phyloP scores from a whole-genome alignment of 108 stramenopile genomes.

The Stephanodiscus minutulus region DNA sequence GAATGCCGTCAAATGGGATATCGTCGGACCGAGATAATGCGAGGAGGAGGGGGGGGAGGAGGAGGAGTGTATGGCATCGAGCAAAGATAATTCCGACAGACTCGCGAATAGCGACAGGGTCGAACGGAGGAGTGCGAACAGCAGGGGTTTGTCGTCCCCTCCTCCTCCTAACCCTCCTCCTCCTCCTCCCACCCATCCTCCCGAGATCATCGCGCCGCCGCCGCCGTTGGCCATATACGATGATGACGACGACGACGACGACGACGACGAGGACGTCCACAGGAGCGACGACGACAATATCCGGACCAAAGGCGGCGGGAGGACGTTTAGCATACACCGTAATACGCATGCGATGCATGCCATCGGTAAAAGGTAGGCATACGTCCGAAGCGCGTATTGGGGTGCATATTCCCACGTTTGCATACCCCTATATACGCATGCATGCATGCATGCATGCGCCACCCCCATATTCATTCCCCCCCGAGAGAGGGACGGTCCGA shows the following conservation, averaged over 20 bases:
- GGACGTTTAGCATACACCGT: constrained; percentile 11
- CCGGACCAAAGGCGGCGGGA: constrained; percentile 25
- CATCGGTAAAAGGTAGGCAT: constrained; percentile 87
- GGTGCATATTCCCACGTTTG: constrained; percentile 98
- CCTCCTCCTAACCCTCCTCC: background rate
- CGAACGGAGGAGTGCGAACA: constrained; percentile 49
- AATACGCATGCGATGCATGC: constrained; percentile 30
- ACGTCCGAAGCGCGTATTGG: constrained; percentile 91
- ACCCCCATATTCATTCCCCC: too few species aligned
- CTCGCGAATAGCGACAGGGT: constrained; percentile 15
- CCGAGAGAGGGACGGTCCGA: too few species aligned
- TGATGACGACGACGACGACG: background rate
- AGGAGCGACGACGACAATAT: constrained; percentile 19
- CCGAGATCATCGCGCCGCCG: too few species aligned
- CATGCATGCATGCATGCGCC: too few species aligned
- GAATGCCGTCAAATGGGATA: constrained; percentile 55
- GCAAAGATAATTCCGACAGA: constrained; percentile 40
- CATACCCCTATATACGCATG: constrained; percentile 28
- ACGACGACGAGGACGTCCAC: constrained; percentile 14
- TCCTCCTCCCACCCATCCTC: too few species aligned
- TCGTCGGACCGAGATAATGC: constrained; percentile 1
- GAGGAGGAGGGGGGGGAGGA: too few species aligned
- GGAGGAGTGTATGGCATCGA: constrained; percentile 32
- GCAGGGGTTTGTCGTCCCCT: constrained; percentile 6
- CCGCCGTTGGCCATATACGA: too few species aligned